Conservation (phyloP, 345 rosid genomes). For the Melaleuca quinquenervia region DNA sequence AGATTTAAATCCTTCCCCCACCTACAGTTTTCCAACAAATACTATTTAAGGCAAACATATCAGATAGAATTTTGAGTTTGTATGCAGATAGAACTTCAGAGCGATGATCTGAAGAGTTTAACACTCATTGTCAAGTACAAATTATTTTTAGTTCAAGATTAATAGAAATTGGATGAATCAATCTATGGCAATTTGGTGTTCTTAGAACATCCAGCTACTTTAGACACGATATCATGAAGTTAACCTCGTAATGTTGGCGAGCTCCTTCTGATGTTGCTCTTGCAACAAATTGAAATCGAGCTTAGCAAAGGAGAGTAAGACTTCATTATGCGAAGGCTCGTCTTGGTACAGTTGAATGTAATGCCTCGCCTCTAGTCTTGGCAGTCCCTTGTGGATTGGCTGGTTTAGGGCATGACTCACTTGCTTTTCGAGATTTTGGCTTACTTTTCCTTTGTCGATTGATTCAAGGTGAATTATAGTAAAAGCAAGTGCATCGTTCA, state of each 20-base stretch:
- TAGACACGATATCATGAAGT: neutral
- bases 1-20: neutral
- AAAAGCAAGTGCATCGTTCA: neutral
- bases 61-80: neutral
- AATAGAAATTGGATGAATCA: neutral
- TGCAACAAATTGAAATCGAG: neutral
- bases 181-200: neutral
- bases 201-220: neutral
- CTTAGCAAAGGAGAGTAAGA: neutral
- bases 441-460: neutral
- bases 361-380: neutral
- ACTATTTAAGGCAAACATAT: neutral
- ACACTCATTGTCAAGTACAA: too few relatives aligned
- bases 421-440: neutral
- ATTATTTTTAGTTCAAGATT: neutral
- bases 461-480: neutral
- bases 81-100: neutral
- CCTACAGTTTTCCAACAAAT: neutral
- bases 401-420: neutral
- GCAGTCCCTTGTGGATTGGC: neutral
- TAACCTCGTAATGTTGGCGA: neutral
- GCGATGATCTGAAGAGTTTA: neutral
- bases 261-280: neutral
- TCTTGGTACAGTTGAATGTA: neutral
- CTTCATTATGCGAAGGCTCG: neutral